phyloP scores from a whole-genome alignment of 495 filamentous ascomycete species.

The Neurospora sp. region DNA sequence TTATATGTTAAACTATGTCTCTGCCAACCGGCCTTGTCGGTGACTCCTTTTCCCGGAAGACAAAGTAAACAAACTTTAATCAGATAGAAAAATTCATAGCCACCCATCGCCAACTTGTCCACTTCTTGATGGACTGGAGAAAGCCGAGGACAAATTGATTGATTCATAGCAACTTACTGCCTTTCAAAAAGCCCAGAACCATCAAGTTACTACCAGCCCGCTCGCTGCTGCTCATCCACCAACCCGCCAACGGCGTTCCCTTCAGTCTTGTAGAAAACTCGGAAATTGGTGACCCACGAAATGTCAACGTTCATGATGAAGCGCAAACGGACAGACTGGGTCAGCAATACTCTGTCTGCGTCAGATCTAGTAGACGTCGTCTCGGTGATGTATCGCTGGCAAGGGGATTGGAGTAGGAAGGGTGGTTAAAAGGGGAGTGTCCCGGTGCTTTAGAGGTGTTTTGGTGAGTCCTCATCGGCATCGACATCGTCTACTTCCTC shows the following conservation, averaged over 20 bases:
- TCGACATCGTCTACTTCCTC: background rate
- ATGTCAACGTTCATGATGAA: background rate
- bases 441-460: background rate
- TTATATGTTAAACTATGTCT: background rate
- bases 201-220: background rate
- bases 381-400: background rate
- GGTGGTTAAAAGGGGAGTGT: background rate
- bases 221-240: background rate
- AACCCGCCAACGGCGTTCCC: background rate
- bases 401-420: background rate
- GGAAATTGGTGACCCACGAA: background rate
- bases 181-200: background rate
- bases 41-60: background rate
- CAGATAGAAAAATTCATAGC: background rate
- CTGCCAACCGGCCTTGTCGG: background rate
- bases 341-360: background rate
- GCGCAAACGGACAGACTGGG: background rate
- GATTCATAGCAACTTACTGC: background rate
- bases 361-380: background rate
- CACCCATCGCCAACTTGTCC: background rate
- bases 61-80: background rate
- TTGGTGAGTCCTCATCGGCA: background rate
- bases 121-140: background rate
- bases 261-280: background rate
- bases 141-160: background rate